A percentile compares a stretch with the other conserved stretches of the same genome.
phyloP scores from a whole-genome alignment of 2,329 filamentous ascomycete genomes.

The Ophiostoma fasciatum region DNA sequence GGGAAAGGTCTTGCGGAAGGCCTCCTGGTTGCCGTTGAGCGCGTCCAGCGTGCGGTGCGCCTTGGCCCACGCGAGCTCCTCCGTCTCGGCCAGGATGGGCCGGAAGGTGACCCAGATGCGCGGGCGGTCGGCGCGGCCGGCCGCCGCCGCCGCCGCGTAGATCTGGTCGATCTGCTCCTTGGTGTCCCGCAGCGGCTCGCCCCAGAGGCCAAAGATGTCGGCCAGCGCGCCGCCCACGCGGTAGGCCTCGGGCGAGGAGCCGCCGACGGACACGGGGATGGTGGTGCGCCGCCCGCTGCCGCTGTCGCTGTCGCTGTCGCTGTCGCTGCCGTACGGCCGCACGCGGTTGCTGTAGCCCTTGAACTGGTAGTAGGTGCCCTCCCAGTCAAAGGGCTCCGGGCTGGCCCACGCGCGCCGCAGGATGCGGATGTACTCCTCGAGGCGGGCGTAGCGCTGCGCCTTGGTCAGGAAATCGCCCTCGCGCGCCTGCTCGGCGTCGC shows the following conservation, averaged over 20 bases:
- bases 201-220: slow-evolving; percentile 51
- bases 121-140: slow-evolving; percentile 38
- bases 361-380: slow-evolving; percentile 44
- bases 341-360: slow-evolving; percentile 41
- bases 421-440: slow-evolving; percentile 49
- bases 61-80: slow-evolving; percentile 47
- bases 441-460: slow-evolving; percentile 39
- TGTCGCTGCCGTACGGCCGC: slow-evolving; percentile 34
- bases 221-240: slow-evolving; percentile 41
- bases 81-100: slow-evolving; percentile 45
- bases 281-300: slow-evolving; percentile 37
- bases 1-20: slow-evolving; percentile 4
- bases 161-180: slow-evolving; percentile 47
- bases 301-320: slow-evolving; percentile 38
- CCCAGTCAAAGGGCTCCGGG: slow-evolving; percentile 44
- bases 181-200: slow-evolving; percentile 47
- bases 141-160: slow-evolving; percentile 42
- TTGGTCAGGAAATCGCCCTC: slow-evolving; percentile 46
- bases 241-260: slow-evolving; percentile 43
- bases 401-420: slow-evolving; percentile 43
- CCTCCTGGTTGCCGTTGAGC: slow-evolving; percentile 26
- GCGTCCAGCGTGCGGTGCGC: slow-evolving; percentile 39
- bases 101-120: slow-evolving; percentile 51
- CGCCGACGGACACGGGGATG: slow-evolving; percentile 44
- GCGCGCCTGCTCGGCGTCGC: slow-evolving; percentile 41